These are phyloP conservation scores for Scleroderma bovista DNA, from an alignment of 768 basidiomycete species.

Conservation along the genomic window DNA sequence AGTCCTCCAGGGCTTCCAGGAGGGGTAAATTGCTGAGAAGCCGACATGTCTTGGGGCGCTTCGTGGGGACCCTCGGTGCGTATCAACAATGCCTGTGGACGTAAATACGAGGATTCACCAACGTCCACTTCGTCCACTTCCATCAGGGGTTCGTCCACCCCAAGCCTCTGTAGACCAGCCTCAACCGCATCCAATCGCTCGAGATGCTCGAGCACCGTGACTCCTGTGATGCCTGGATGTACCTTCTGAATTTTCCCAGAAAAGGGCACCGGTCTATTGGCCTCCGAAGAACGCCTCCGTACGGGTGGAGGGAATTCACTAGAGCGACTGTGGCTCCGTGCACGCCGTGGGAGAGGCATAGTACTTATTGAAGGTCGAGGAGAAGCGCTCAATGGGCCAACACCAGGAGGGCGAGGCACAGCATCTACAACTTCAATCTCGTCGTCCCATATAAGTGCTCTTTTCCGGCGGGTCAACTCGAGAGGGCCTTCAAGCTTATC, in stretches of 20 bases:
- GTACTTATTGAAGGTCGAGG: constrained; percentile 59
- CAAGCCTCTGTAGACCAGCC: constrained; percentile 71
- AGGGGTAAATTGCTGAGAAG: constrained; percentile 46
- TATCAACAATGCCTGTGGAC: constrained; percentile 15
- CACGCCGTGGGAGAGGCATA: constrained; percentile 47
- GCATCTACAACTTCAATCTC: constrained; percentile 71
- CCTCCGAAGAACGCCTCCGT: constrained; percentile 56
- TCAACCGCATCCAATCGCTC: constrained; percentile 82
- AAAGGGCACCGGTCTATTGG: constrained; percentile 74
- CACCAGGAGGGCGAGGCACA: constrained; percentile 24
- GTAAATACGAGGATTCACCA: constrained; percentile 38
- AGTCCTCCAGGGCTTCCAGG: constrained; percentile 51
- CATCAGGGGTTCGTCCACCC: constrained; percentile 48
- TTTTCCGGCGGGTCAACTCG: constrained; percentile 80
- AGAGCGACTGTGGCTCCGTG: constrained; percentile 54
- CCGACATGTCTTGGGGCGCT: constrained; percentile 14
- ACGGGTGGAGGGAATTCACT: constrained; percentile 74
- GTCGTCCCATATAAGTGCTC: constrained; percentile 82
- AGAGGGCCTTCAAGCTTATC: constrained; percentile 59
- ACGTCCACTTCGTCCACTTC: constrained; percentile 57
- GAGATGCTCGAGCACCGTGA: constrained; percentile 78
- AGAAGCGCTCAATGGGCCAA: constrained; percentile 37
- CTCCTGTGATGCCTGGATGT: constrained; percentile 82
- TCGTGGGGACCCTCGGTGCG: constrained; percentile 26
- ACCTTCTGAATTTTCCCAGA: constrained; percentile 79